These are phyloP conservation scores for Nigrospora sphaerica DNA, from an alignment of 2,329 filamentous ascomycete genomes.

Conservation along the genomic window DNA sequence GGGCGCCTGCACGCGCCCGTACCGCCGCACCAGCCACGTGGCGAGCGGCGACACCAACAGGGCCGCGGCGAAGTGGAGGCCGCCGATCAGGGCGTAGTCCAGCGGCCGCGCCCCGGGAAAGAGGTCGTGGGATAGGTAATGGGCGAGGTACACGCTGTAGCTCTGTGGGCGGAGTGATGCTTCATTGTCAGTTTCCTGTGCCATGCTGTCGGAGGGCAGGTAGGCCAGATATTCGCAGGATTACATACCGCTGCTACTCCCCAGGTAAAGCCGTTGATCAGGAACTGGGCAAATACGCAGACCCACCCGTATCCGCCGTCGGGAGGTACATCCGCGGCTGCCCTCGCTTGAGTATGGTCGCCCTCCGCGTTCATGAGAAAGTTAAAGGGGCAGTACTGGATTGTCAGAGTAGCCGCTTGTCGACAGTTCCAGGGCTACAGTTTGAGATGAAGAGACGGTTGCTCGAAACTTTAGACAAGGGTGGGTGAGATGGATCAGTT, in stretches of 20 bases:
- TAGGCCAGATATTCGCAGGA: background rate
- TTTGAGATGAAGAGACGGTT: too few relatives aligned
- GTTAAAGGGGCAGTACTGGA: too few relatives aligned
- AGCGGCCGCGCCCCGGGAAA: constrained; percentile 45
- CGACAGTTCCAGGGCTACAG: too few relatives aligned
- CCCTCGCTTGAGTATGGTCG: too few relatives aligned
- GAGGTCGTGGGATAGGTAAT: constrained; percentile 44
- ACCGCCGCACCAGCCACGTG: constrained; percentile 14
- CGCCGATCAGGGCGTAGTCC: constrained; percentile 54
- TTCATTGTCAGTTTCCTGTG: background rate
- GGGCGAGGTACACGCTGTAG: constrained; percentile 49
- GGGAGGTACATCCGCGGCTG: constrained; percentile 24
- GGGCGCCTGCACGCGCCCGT: constrained; percentile 21
- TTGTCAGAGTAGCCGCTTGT: too few relatives aligned
- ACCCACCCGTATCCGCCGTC: constrained; percentile 54
- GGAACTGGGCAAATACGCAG: constrained; percentile 25
- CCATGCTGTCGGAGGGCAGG: too few relatives aligned
- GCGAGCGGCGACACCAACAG: constrained; percentile 33
- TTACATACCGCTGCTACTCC: constrained; percentile 27
- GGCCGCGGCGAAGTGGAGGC: constrained; percentile 40
- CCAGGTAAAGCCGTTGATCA: constrained; percentile 31
- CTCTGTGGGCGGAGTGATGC: constrained; percentile 16
- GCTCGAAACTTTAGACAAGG: too few relatives aligned
- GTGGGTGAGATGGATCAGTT: too few relatives aligned
- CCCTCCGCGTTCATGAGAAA: too few relatives aligned